A percentile compares a stretch with the other conserved stretches of the same genome.
These are phyloP conservation scores for Barnettozyma californica DNA, from an alignment of 805 yeast species.

Conservation along the genomic window DNA sequence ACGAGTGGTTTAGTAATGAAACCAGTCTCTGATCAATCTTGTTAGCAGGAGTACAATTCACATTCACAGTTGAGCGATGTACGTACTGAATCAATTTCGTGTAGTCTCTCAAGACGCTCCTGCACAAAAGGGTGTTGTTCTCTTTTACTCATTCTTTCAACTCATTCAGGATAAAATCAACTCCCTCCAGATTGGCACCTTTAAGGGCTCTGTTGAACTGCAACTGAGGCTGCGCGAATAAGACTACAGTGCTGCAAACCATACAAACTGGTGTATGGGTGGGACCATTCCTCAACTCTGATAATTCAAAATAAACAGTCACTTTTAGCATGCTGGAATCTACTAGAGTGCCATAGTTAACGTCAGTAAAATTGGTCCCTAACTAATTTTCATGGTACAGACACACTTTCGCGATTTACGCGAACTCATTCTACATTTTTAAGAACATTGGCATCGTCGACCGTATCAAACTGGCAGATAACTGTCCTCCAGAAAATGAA, in stretches of 20 bases:
- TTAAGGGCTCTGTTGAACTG: no score
- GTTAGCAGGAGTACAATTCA: neutral
- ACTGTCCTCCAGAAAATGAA: neutral
- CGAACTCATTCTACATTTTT: neutral
- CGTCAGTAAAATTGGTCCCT: conserved; percentile 23
- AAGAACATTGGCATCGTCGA: neutral
- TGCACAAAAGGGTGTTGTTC: conserved; percentile 36
- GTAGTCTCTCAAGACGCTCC: conserved; percentile 45
- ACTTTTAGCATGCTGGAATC: conserved; percentile 12
- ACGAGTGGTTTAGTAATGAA: conserved; percentile 42
- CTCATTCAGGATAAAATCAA: neutral
- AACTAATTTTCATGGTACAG: conserved; percentile 12
- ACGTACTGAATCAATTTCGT: conserved; percentile 40
- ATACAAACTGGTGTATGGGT: neutral
- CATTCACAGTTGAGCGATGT: neutral
- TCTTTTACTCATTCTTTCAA: conserved; percentile 11
- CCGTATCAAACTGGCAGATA: conserved; percentile 3
- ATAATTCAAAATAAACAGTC: conserved; percentile 12
- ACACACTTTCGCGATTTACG: conserved; percentile 4
- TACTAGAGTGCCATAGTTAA: conserved; percentile 20
- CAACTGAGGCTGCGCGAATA: neutral
- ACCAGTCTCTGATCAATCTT: conserved; percentile 35
- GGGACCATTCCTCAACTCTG: neutral
- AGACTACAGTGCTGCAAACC: neutral
- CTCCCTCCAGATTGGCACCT: neutral